Evolutionary conservation across 1,284 basidiomycete genomes (phyloP).

Genomic region (Pseudozyma thailandica): DNA sequence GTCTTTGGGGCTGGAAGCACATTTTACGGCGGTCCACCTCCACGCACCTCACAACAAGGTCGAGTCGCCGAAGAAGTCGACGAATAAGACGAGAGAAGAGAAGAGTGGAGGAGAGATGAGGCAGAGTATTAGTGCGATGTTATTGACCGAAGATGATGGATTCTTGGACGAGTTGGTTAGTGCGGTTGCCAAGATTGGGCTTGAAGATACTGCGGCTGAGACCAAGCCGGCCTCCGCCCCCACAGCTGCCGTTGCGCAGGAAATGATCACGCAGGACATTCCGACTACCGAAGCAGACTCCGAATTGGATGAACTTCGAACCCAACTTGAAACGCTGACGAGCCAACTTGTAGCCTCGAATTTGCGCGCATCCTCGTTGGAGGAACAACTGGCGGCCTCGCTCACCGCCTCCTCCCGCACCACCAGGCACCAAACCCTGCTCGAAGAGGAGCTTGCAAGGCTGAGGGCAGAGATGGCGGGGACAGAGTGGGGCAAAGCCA

Average conservation of each 20-base stretch:
- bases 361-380: conserved; percentile 4
- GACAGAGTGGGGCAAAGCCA: conserved; percentile 17
- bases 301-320: not conserved
- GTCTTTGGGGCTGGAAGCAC: conserved; percentile 31
- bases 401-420: not conserved
- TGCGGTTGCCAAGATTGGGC: conserved; percentile 28
- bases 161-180: conserved; percentile 36
- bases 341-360: conserved; percentile 11
- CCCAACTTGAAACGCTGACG: conserved; percentile 7
- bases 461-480: conserved; percentile 16
- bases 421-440: not conserved
- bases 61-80: not conserved
- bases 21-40: conserved; percentile 21
- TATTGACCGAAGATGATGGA: conserved; percentile 34
- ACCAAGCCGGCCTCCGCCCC: no score
- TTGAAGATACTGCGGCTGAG: conserved; percentile 14
- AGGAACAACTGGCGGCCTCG: conserved; percentile 4
- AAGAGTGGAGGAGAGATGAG: not conserved
- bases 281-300: no score
- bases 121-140: conserved; percentile 25
- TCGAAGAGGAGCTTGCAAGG: conserved; percentile 7
- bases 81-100: not conserved
- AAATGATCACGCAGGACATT: no score
- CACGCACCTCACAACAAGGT: not conserved
- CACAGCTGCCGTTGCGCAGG: no score